phyloP scores from a whole-genome alignment of 495 filamentous ascomycete species.

The Choiromyces venosus region DNA sequence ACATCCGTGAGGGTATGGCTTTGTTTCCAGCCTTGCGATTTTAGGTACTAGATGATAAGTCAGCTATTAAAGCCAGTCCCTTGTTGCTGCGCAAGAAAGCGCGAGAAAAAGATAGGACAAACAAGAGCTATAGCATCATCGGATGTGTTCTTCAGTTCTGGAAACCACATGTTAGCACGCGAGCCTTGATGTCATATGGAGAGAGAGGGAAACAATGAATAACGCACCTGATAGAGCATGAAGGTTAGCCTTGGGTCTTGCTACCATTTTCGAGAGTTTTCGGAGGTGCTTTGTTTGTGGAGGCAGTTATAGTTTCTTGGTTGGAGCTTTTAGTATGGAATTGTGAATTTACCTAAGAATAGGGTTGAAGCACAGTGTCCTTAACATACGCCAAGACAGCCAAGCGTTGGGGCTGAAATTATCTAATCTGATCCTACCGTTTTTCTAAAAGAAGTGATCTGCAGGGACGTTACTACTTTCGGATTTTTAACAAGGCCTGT shows the following conservation, averaged over 20 bases:
- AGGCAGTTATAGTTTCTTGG: neutral
- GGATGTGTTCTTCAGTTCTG: constrained; percentile 92
- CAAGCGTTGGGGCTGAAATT: neutral
- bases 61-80: neutral
- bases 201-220: neutral
- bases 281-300: constrained; percentile 3
- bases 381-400: neutral
- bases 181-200: constrained; percentile 1
- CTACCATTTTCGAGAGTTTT: constrained; percentile 11
- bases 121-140: constrained; percentile 70
- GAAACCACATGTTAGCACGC: constrained; percentile 26
- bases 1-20: constrained; percentile 74
- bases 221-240: constrained; percentile 28
- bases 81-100: neutral
- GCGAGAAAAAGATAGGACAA: constrained; percentile 1
- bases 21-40: constrained; percentile 72
- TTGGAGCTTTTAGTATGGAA: neutral
- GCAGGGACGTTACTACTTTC: neutral
- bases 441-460: neutral
- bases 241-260: constrained; percentile 34
- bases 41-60: constrained; percentile 68
- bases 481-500: neutral
- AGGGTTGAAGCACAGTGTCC: neutral
- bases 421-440: neutral
- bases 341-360: neutral